Percentiles rank a stretch among this genome's conserved stretches.
Evolutionary conservation across 805 yeast species (phyloP).

Genomic region (Blastobotrys mokoenaii): DNA sequence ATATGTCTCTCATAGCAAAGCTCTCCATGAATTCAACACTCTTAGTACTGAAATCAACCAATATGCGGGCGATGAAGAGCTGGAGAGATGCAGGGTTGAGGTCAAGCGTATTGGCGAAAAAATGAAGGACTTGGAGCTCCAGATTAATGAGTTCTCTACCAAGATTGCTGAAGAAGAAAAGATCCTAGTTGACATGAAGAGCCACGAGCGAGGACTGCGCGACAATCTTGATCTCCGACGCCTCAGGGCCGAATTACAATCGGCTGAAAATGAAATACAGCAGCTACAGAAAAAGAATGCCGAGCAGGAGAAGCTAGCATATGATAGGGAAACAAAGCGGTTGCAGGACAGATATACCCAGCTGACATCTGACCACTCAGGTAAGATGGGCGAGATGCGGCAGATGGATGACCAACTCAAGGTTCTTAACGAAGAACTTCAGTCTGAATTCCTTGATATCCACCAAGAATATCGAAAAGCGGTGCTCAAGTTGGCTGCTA

Average conservation of each 20-base stretch:
- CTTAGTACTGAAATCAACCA: not conserved
- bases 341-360: conserved; percentile 43
- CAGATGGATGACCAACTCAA: conserved; percentile 70
- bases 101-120: conserved; percentile 19
- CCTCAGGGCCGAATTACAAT: conserved; percentile 33
- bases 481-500: conserved; percentile 69
- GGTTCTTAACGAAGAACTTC: conserved; percentile 48
- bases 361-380: conserved; percentile 59
- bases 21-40: not conserved
- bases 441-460: conserved; percentile 62
- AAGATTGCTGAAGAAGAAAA: conserved; percentile 30
- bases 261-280: conserved; percentile 33
- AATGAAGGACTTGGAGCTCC: conserved; percentile 15
- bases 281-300: conserved; percentile 50
- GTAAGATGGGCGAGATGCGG: conserved; percentile 75
- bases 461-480: conserved; percentile 57
- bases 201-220: conserved; percentile 52
- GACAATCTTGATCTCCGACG: conserved; percentile 55
- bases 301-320: conserved; percentile 48
- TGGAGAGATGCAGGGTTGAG: conserved; percentile 20
- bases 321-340: conserved; percentile 47
- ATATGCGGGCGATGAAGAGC: conserved; percentile 5
- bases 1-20: not conserved
- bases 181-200: conserved; percentile 46
- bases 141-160: conserved; percentile 16